A percentile compares a stretch with the other conserved stretches of the same genome.
phyloP scores from a whole-genome alignment of 345 rosid species.

The Tarenaya hassleriana region DNA sequence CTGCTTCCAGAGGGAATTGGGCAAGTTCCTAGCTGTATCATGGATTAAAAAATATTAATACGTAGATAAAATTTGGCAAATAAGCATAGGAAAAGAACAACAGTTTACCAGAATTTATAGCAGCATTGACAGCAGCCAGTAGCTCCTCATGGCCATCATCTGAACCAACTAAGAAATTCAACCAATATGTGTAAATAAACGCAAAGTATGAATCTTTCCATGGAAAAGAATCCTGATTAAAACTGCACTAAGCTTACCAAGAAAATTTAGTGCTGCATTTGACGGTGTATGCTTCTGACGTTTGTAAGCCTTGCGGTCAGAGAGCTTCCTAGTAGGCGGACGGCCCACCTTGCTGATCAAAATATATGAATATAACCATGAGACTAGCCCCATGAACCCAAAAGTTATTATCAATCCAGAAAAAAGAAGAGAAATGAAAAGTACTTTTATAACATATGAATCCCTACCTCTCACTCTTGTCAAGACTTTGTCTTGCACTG shows the following conservation, averaged over 20 bases:
- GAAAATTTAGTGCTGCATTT: constrained; percentile 59
- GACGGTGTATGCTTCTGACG: constrained; percentile 58
- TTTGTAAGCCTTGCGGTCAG: constrained; percentile 79
- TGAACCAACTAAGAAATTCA: constrained; percentile 51
- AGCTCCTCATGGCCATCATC: constrained; percentile 83
- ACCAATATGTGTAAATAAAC: constrained; percentile 25
- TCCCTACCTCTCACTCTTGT: constrained; percentile 73
- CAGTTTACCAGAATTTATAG: constrained; percentile 49
- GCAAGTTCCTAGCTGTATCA: constrained; percentile 49
- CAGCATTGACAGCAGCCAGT: constrained; percentile 73
- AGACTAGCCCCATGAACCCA: constrained; percentile 18
- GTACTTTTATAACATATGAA: constrained; percentile 19
- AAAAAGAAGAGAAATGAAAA: constrained; percentile 15
- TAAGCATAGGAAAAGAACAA: constrained; percentile 17
- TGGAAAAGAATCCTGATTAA: constrained; percentile 17
- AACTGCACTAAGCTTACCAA: constrained; percentile 47
- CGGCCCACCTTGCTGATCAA: constrained; percentile 82
- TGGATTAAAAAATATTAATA: constrained; percentile 31
- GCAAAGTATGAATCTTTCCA: constrained; percentile 2
- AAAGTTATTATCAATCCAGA: not conserved
- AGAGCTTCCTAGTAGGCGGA: constrained; percentile 81
- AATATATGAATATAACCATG: constrained; percentile 24
- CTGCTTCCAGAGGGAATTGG: constrained; percentile 68
- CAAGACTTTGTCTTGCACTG: constrained; percentile 68
- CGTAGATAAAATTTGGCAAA: constrained; percentile 5